phyloP scores from a whole-genome alignment of 805 yeast genomes.

The Phaffomyces antillensis region DNA sequence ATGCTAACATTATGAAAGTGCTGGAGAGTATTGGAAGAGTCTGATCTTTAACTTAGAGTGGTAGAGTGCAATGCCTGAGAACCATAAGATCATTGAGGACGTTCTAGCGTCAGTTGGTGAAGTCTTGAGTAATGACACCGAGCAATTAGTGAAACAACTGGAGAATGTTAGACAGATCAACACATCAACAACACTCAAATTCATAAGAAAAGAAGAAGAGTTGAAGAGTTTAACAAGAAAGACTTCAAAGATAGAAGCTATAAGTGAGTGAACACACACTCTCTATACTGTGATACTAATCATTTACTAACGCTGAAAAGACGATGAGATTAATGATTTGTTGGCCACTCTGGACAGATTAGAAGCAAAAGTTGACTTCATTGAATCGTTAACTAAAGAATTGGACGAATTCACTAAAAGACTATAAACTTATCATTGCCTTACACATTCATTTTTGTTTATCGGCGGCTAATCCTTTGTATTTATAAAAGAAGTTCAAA shows the following conservation, averaged over 20 bases:
- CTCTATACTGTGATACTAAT: neutral
- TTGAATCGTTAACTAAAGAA: conserved; percentile 15
- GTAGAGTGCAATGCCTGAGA: conserved; percentile 10
- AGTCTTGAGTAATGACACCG: conserved; percentile 32
- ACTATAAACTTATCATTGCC: neutral
- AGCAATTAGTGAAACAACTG: conserved; percentile 32
- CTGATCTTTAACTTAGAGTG: too few species aligned
- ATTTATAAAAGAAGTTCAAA: too few species aligned
- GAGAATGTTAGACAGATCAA: conserved; percentile 47
- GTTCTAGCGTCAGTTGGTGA: conserved; percentile 28
- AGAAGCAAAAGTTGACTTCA: conserved; percentile 12
- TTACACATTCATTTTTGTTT: too few species aligned
- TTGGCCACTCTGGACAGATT: conserved; percentile 7
- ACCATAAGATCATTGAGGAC: conserved; percentile 12
- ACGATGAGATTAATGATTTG: conserved; percentile 22
- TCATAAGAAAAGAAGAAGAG: conserved; percentile 39
- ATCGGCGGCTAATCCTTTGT: too few species aligned
- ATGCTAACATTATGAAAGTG: neutral
- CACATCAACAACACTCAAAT: conserved; percentile 50
- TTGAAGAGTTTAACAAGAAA: conserved; percentile 22
- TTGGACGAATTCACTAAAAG: conserved; percentile 13
- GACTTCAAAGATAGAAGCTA: conserved; percentile 11
- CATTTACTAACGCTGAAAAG: conserved; percentile 9
- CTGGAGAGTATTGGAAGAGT: too few species aligned
- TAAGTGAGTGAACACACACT: conserved; percentile 16